Percentiles rank a stretch among this genome's conserved stretches.
Evolutionary conservation across 116 monocot genomes (phyloP).

Genomic region (Thalassia testudinum): DNA sequence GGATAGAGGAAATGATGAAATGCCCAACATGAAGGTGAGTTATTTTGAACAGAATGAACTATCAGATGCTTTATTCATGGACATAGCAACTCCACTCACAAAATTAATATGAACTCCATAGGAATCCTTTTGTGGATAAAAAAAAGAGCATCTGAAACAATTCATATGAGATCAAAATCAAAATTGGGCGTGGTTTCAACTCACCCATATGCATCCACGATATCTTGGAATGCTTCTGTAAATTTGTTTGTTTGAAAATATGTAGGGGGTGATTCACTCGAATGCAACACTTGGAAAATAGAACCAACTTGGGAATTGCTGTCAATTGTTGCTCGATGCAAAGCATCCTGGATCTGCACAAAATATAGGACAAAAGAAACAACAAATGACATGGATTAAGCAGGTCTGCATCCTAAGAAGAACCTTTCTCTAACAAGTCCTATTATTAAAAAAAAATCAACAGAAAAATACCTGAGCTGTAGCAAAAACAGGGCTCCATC

Average conservation of each 20-base stretch:
- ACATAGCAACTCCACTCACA: no score
- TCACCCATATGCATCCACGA: constrained; percentile 99
- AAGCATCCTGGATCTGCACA: constrained; percentile 62
- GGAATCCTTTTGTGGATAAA: no score
- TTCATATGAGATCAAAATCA: no score
- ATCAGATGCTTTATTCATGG: no score
- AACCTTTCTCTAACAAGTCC: neutral
- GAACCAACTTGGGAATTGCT: constrained; percentile 98
- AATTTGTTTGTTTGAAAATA: constrained; percentile 94
- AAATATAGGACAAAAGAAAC: neutral
- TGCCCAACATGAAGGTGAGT: no score
- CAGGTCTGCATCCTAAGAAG: no score
- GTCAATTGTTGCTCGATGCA: constrained; percentile 55
- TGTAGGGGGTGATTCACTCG: constrained; percentile 83
- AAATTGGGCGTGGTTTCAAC: no score
- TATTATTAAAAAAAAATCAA: neutral
- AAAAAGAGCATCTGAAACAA: no score
- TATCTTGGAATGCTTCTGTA: constrained; percentile 89
- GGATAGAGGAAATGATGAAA: no score
- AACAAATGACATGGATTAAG: neutral
- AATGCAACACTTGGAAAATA: constrained; percentile 88
- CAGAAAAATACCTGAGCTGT: constrained; percentile 34
- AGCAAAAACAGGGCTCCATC: constrained; percentile 94
- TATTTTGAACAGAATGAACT: no score
- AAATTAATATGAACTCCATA: no score